Evolutionary conservation across 1,284 basidiomycete genomes (phyloP), one percentile per base, ranked within the genome.

Genomic region (Cryptococcus sp.): DNA sequence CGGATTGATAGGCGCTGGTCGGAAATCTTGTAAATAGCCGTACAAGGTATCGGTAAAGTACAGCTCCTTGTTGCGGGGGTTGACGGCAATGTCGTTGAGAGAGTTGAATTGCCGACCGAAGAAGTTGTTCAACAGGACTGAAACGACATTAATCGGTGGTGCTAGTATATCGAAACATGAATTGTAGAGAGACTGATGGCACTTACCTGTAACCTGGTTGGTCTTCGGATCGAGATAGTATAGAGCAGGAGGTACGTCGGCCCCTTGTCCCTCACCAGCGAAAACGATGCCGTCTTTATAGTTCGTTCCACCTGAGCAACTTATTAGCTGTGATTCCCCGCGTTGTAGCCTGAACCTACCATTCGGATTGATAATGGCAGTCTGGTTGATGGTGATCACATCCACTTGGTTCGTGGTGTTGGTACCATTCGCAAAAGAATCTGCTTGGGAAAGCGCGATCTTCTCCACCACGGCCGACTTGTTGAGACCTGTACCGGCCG

Each of bases 21-120:
- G 83, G 81, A 90, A 91, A 50, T 81, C 76, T 65, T 85, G 83
- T 65, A 89, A 84, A 76, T 67, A 69, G 5, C 77, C 79, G 52
- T 80, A 81, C n/a, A 70, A 79, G 7, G 82, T 81, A 69, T 91
- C 89, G n/a, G 69, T 70, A 45, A 73, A 73, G 61, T 72, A 72
- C 4, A 73, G 29, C 38, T 69, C 62, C 52, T 68, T 66, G 58
- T 68, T 73, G 11, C 62, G 53, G 0, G 86, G 86, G 58, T 89
- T 86, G 3, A 90, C 79, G 66, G 87, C 89, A 57, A 87, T 79
- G 69, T 92, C 89, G 72, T 91, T 90, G 52, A 90, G 76, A 1
- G 88, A 88, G 76, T 88, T 89, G 79, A 91, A 92, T 67, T 90
- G 88, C 10, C 87, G 80, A 3, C 89, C 89, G 65, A 83, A 87